Conservation (phyloP, 495 filamentous ascomycete genomes). For the Aspergillus heteromorphus region DNA sequence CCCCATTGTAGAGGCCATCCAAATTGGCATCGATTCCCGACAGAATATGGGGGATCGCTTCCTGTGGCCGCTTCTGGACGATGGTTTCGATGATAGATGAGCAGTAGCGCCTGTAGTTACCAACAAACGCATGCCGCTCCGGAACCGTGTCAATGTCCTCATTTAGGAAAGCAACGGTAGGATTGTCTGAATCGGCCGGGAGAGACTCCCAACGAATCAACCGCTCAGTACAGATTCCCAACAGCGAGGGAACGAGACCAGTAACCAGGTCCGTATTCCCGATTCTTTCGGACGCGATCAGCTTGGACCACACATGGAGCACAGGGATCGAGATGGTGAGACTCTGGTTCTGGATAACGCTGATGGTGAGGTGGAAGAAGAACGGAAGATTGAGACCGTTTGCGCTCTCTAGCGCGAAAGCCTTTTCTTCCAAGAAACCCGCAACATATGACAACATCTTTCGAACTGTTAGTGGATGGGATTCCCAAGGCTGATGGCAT, state of each 20-base stretch:
- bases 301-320: slow-evolving; percentile 80
- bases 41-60: slow-evolving; percentile 83
- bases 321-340: slow-evolving; percentile 88
- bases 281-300: slow-evolving; percentile 63
- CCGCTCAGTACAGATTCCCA: slow-evolving; percentile 73
- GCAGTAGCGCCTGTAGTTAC: slow-evolving; percentile 91
- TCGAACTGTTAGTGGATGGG: neutral
- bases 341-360: slow-evolving; percentile 76
- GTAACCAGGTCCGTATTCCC: slow-evolving; percentile 60
- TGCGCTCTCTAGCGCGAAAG: slow-evolving; percentile 48
- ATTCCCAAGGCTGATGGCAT: neutral
- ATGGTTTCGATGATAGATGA: slow-evolving; percentile 78
- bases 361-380: slow-evolving; percentile 74
- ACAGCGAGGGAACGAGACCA: slow-evolving; percentile 63
- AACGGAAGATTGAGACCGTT: slow-evolving; percentile 60
- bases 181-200: slow-evolving; percentile 72
- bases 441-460: slow-evolving; percentile 82
- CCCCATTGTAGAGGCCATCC: slow-evolving; percentile 66
- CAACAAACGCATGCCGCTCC: slow-evolving; percentile 93
- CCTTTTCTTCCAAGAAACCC: slow-evolving; percentile 74
- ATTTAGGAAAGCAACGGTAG: slow-evolving; percentile 71
- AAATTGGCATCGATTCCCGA: slow-evolving; percentile 67
- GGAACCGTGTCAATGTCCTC: slow-evolving; percentile 95
- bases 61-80: slow-evolving; percentile 69
- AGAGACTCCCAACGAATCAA: slow-evolving; percentile 81